Evolutionary conservation across 768 basidiomycete species (phyloP).

Genomic region (Termitomyces sp.): DNA sequence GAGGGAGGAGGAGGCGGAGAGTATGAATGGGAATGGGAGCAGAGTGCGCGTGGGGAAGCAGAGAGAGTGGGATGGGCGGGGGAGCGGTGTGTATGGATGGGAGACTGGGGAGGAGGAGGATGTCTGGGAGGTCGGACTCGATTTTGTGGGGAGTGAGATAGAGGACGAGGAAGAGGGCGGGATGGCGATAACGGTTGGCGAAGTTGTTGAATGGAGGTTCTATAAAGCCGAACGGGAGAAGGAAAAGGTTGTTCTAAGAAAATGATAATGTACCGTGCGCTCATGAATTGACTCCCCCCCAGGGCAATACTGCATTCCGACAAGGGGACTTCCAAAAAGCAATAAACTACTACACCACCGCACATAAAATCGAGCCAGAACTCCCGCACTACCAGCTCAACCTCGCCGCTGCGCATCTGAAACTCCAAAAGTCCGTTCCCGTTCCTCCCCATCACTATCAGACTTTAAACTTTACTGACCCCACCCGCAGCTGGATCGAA

Average conservation of each 20-base stretch:
- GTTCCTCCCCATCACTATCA: slow-evolving; percentile 7
- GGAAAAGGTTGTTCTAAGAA: slow-evolving; percentile 47
- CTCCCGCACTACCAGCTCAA: slow-evolving; percentile 77
- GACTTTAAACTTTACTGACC: slow-evolving; percentile 4
- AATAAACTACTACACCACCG: slow-evolving; percentile 56
- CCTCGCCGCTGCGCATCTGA: slow-evolving; percentile 71
- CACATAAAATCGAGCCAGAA: slow-evolving; percentile 66
- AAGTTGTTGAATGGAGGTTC: slow-evolving; percentile 75
- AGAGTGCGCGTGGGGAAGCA: slow-evolving; percentile 58
- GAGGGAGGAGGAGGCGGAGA: slow-evolving; percentile 57
- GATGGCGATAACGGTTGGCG: slow-evolving; percentile 73
- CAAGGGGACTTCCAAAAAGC: slow-evolving; percentile 57
- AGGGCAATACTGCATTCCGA: slow-evolving; percentile 74
- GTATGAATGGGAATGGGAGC: neutral
- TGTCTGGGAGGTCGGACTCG: slow-evolving; percentile 70
- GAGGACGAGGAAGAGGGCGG: slow-evolving; percentile 43
- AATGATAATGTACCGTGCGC: neutral
- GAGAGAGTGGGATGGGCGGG: slow-evolving; percentile 76
- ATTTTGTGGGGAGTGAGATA: slow-evolving; percentile 54
- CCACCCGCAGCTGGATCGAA: slow-evolving; percentile 56
- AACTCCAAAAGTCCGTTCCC: slow-evolving; percentile 59
- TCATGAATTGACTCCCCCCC: neutral
- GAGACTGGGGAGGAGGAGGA: slow-evolving; percentile 76
- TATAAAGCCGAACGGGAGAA: slow-evolving; percentile 71
- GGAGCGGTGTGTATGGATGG: slow-evolving; percentile 72